Evolutionary conservation across 108 stramenopile species (phyloP), one percentile per base, ranked within the genome.

Genomic region (Seminavis robusta): DNA sequence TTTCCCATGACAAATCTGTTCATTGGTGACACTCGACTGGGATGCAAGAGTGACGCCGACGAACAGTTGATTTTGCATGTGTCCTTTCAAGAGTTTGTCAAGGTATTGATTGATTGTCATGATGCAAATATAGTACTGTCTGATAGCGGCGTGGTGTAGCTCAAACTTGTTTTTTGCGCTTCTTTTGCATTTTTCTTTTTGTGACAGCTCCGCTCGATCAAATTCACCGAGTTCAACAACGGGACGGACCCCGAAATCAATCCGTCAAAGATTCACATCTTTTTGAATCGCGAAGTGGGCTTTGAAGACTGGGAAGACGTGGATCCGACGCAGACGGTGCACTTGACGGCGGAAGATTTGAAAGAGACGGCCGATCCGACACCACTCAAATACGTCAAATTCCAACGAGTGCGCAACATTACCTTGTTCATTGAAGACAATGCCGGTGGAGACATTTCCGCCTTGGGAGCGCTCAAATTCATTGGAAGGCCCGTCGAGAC

Each of bases 261-360:
- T 42, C 92, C 92, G 21, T 79, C 73, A 23, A 68, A 52, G 7
- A 66, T 93, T 34, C 73, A 88, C 38, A 51, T 93, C 28, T 85
- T 69, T 69, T 77, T 88, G 47, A 93, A 93, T 52, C 80, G 88
- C 31, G 87, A 87, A 48, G 61, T 93, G 45, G 92, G 92, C 27
- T 93, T 93, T 52, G 90, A 92, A 73, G 92, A 93, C 52, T 66
- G 80, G 17, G 92, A 93, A 2, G 92, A 93, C 69, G 86, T 93
- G 19, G 88, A 93, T 59, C 88, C 92, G 4, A 83, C 79, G 20
- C 81, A 86, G 57, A 60, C 66, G 8, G 56, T 93, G 28, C 77
- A 77, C 57, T 54, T 93, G 31, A 86, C 92, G 0, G 52, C 83
- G 1, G 68, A 74, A 32, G 80, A 88, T 46, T 69, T 92, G 24